These are phyloP conservation scores for Hypoxylon crocopeplum DNA, from an alignment of 495 filamentous ascomycete genomes.

Conservation along the genomic window DNA sequence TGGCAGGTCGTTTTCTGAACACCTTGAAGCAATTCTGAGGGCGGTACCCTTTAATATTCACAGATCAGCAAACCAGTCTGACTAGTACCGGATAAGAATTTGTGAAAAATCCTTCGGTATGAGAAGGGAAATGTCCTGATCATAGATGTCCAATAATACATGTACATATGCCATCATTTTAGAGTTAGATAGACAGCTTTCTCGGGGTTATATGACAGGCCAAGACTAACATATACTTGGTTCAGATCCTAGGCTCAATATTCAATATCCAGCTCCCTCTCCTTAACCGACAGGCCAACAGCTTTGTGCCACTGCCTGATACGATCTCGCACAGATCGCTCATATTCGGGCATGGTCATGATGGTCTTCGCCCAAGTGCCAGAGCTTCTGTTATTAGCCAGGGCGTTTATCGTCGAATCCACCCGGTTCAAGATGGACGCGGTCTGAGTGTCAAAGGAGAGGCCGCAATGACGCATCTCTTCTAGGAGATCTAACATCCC, in stretches of 20 bases:
- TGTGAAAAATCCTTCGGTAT: too few species aligned
- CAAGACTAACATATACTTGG: background rate
- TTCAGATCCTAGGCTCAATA: background rate
- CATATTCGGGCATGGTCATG: slow-evolving; percentile 49
- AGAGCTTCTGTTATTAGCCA: slow-evolving; percentile 6
- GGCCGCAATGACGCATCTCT: slow-evolving; percentile 79
- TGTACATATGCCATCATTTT: background rate
- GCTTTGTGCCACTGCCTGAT: slow-evolving; percentile 30
- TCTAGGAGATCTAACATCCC: slow-evolving; percentile 67
- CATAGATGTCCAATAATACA: too few species aligned
- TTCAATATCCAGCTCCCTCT: slow-evolving; percentile 18
- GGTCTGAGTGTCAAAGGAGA: slow-evolving; percentile 67
- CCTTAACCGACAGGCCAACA: slow-evolving; percentile 24
- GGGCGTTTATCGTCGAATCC: slow-evolving; percentile 5
- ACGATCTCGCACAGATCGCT: slow-evolving; percentile 26
- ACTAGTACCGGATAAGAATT: too few species aligned
- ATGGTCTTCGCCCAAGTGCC: slow-evolving; percentile 45
- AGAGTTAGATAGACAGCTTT: background rate
- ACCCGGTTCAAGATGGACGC: slow-evolving; percentile 54
- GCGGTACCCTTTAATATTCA: too few species aligned
- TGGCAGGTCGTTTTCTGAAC: too few species aligned
- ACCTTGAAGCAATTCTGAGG: too few species aligned
- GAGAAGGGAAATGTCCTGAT: too few species aligned
- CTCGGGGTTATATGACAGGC: background rate
- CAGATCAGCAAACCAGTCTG: too few species aligned